Conservation (phyloP, 495 filamentous ascomycete species). For the Podospora pseudoanserina region DNA sequence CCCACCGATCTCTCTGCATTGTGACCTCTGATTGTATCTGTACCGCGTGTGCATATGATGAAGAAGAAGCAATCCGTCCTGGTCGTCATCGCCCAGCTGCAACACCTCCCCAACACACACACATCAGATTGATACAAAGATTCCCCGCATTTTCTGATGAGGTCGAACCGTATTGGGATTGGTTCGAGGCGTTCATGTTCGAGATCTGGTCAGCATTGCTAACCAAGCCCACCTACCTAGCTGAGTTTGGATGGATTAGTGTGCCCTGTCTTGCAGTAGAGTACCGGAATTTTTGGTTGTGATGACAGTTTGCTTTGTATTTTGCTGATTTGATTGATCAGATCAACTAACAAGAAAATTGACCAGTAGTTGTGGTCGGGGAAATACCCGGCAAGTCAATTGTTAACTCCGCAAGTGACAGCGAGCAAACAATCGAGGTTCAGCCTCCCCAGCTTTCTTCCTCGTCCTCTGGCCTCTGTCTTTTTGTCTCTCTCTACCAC, state of each 20-base stretch:
- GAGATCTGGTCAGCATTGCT: neutral
- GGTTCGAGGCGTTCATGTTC: neutral
- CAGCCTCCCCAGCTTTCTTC: too few relatives aligned
- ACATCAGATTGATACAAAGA: neutral
- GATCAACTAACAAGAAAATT: neutral
- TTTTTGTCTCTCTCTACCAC: too few relatives aligned
- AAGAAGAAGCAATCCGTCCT: constrained; percentile 6
- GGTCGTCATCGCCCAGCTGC: neutral
- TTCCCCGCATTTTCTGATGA: neutral
- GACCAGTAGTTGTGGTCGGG: neutral
- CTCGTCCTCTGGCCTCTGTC: too few relatives aligned
- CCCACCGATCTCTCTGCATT: neutral
- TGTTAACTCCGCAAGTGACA: neutral
- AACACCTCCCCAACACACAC: neutral
- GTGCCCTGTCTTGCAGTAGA: neutral
- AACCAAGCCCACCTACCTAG: neutral
- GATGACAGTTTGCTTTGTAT: neutral
- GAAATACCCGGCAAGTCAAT: neutral
- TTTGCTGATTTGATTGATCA: neutral
- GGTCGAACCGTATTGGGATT: neutral
- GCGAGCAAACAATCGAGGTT: neutral
- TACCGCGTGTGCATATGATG: neutral
- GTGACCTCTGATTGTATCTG: neutral
- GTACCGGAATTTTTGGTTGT: neutral
- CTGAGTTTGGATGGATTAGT: neutral